Evolutionary conservation across 768 basidiomycete genomes (phyloP), one percentile per base, ranked within the genome.

Genomic region (Kondoa subrosea): DNA sequence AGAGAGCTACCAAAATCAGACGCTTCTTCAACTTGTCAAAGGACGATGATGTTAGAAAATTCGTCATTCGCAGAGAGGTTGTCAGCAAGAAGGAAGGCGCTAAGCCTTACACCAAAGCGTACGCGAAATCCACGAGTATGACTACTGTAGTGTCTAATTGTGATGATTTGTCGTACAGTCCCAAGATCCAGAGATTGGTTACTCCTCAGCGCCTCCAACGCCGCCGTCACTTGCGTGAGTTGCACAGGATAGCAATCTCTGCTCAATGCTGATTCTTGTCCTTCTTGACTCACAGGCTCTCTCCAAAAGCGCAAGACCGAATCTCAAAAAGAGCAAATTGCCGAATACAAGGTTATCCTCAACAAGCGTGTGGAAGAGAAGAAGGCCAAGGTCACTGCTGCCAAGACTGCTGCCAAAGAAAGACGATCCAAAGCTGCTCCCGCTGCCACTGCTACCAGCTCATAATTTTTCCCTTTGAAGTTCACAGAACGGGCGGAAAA

Each of bases 91-190:
- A 93, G 83, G 77, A 78, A 75, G 80, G 82, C 71, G 88, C 86
- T 64, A 95, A 95, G 82, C 87, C 91, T 58, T 93, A 91, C 80
- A 89, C 87, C 81, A 99, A 99, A 82, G 90, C 92, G 88, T 91
- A 76, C 66, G 75, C 72, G 1, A 33, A 1, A 29, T 15, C n/a
- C 59, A 16, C 31, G 40, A 21, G 40, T 14, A 16, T 30, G 21
- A 21, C 26, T 17, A 29, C 2, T 33, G 30, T 68, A 32, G 32
- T 25, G 21, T 33, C n/a, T 1, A 61, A 72, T n/a, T 73, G 26
- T 40, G 60, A 4, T 63, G 25, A 1, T 50, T 33, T 3, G 34
- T 27, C 56, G 21, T 50, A 25, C 66, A 90, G 89, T 74, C 91
- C 92, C 76, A 93, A 93, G 82, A 95, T 96, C 78, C 91, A 95